Base-by-base conservation (phyloP, 495 filamentous ascomycete species). In the Eremomyces bilateralis region DNA sequence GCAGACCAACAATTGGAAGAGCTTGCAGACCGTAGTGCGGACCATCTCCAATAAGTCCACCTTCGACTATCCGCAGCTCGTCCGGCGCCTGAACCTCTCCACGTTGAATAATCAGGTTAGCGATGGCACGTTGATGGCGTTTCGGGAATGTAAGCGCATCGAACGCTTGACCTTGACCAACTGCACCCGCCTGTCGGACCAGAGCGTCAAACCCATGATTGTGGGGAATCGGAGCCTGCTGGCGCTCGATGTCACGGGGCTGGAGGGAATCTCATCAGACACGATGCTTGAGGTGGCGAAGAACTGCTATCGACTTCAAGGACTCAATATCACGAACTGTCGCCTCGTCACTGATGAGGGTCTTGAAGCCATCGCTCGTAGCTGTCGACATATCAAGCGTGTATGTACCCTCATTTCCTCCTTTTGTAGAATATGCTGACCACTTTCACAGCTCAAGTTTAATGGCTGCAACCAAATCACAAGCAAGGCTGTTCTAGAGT, bases 91-190 rank as follows among this genome's bases (percentile, higher is more conserved):
- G 20, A 99, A 99, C 50, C 60, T 99, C 22, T 80, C 83, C 1
- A 67, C 69, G 15, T 57, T 99, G 36, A 71, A 70, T 21, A 62
- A 63, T 21, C 57, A 73, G 31, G 73, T 94, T 53, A 93, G 73
- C 53, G 82, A 99, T 56, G 83, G 84, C 25, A 91, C 80, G 27
- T 71, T 95, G 33, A 58, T 71, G 35, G 77, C 83, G 13, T 73
- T 99, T 42, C 57, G 67, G 6, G 65, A 69, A 21, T 99, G 90
- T 64, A 90, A 81, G 42, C 71, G 88, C 15, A 67, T 99, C 35
- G 90, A 99, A 55, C 75, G 90, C 21, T 57, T 99, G 50, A 99
- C 90, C 4, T 57, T 99, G 49, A 93, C 90, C 20, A 81, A 80
- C 50, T 99, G 90, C 60, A 69, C 63, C 5, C 67, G 73, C 42